These are phyloP conservation scores for Vitis cinerea DNA, from an alignment of 164 flowering plant genomes.

Conservation along the genomic window DNA sequence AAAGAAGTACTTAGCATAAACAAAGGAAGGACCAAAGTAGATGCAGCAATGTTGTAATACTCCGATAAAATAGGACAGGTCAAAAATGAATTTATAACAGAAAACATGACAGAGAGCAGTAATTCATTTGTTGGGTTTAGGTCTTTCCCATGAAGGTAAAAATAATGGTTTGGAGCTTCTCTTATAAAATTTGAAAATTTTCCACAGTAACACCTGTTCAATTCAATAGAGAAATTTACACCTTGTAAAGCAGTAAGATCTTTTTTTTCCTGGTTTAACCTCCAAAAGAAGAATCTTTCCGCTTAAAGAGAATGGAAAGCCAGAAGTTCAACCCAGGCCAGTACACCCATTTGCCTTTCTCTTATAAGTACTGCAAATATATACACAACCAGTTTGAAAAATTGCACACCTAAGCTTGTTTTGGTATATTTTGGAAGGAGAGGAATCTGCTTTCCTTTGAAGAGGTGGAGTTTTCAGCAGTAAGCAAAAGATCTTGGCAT, in stretches of 20 bases:
- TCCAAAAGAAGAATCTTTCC: background rate
- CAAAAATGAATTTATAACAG: background rate
- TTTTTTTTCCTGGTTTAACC: background rate
- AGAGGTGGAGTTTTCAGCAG: too few species aligned
- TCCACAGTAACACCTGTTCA: background rate
- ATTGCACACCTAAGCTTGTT: too few species aligned
- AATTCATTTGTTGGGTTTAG: background rate
- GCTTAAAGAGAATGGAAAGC: background rate
- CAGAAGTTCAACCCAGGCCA: background rate
- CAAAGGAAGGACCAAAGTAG: background rate
- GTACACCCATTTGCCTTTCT: too few species aligned
- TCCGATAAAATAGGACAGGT: background rate
- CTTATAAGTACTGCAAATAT: too few species aligned
- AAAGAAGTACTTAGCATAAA: conserved; percentile 11
- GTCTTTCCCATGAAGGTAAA: background rate
- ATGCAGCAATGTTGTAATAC: background rate
- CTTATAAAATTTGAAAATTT: background rate
- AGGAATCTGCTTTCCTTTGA: too few species aligned
- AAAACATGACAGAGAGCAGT: background rate
- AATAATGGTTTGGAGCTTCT: background rate
- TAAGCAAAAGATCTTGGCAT: too few species aligned
- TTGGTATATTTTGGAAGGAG: too few species aligned
- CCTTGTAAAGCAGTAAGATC: background rate
- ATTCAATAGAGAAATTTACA: background rate
- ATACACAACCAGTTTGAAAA: too few species aligned